These are phyloP conservation scores for Picochlorum sp. DNA, from an alignment of 139 green algal species.

Conservation along the genomic window DNA sequence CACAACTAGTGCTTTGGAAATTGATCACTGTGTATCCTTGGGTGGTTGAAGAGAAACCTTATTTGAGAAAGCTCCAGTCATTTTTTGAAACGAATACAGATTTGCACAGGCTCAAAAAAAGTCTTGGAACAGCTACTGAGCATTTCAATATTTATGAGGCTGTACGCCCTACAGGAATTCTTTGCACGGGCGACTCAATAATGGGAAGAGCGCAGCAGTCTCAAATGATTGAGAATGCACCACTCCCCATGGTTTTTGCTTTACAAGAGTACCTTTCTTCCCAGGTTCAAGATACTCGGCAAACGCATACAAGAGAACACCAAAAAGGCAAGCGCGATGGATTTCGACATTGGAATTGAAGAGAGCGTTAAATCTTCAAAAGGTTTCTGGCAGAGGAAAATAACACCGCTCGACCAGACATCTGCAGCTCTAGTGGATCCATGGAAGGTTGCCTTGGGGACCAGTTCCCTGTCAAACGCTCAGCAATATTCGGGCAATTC, in stretches of 20 bases:
- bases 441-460: slow-evolving; percentile 18
- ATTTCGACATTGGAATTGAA: no score
- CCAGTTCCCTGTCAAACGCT: slow-evolving; percentile 4
- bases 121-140: no score
- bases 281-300: no score
- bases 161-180: no score
- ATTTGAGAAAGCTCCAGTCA: slow-evolving; percentile 8
- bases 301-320: no score
- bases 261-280: no score
- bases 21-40: slow-evolving; percentile 34
- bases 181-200: no score
- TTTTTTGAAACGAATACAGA: slow-evolving; percentile 38
- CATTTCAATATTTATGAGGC: no score
- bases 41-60: background rate
- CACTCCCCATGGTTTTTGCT: no score
- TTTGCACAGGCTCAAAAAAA: slow-evolving; percentile 9
- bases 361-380: background rate
- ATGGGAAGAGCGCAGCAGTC: no score
- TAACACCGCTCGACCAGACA: background rate
- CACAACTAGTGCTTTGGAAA: slow-evolving; percentile 27
- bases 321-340: no score
- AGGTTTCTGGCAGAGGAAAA: background rate
- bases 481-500: background rate
- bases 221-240: no score
- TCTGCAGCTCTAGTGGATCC: slow-evolving; percentile 3